Evolutionary conservation across 441 rosid genomes (phyloP).

Genomic region (Heliophila coronopifolia): DNA sequence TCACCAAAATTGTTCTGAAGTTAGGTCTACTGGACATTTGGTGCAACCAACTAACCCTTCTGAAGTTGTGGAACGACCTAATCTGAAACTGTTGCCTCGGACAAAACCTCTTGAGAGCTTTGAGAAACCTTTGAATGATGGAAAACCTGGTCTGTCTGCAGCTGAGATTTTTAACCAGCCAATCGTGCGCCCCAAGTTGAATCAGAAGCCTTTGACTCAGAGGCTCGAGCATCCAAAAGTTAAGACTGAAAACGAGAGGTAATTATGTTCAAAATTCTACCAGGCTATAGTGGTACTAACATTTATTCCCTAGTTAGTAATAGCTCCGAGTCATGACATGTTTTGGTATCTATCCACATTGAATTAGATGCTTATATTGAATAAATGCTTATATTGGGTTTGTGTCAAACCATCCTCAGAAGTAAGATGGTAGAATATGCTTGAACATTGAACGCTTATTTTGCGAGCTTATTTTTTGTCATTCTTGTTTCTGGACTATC

Average conservation of each 20-base stretch:
- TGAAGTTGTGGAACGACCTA: slow-evolving; percentile 53
- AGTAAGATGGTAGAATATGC: slow-evolving; percentile 12
- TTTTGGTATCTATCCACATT: neutral
- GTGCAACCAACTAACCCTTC: slow-evolving; percentile 33
- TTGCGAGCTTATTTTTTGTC: neutral
- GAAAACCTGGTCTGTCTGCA: slow-evolving; percentile 35
- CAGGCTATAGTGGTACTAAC: neutral
- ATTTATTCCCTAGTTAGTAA: neutral
- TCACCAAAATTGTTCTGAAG: slow-evolving; percentile 32
- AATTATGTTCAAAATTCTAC: slow-evolving; percentile 9
- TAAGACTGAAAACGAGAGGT: slow-evolving; percentile 57
- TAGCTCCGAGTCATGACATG: slow-evolving; percentile 5
- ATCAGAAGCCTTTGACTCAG: slow-evolving; percentile 57
- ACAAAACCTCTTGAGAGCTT: slow-evolving; percentile 48
- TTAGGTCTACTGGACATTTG: slow-evolving; percentile 35
- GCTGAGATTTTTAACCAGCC: slow-evolving; percentile 43
- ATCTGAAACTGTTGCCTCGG: slow-evolving; percentile 60
- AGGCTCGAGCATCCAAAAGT: slow-evolving; percentile 44
- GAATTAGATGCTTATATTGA: too few species aligned
- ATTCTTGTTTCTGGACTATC: slow-evolving; percentile 4
- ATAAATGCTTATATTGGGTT: slow-evolving; percentile 5
- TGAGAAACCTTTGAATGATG: slow-evolving; percentile 38
- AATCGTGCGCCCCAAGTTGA: slow-evolving; percentile 52
- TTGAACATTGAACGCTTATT: slow-evolving; percentile 1
- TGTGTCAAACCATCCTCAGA: slow-evolving; percentile 7